Evolutionary conservation across 176 grass and related monocot species (phyloP).

Genomic region (Cenchrus fungigraminus): DNA sequence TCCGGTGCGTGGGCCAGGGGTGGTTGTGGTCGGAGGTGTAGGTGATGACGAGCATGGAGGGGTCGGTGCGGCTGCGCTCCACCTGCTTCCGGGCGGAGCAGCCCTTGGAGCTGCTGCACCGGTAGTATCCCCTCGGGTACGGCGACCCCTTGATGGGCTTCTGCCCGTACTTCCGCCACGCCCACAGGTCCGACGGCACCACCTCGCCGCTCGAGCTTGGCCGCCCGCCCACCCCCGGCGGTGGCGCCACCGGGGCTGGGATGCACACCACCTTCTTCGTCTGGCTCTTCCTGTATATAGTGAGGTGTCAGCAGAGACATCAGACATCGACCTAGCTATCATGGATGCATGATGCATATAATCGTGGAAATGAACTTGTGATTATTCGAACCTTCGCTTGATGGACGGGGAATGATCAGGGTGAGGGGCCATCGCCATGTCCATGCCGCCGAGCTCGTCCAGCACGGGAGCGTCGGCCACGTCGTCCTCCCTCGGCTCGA

Average conservation of each 20-base stretch:
- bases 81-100: conserved; percentile 98
- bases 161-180: conserved; percentile 97
- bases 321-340: no score
- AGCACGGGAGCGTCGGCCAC: conserved; percentile 1
- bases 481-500: conserved; percentile 5
- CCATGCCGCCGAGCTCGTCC: conserved; percentile 21
- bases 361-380: background rate
- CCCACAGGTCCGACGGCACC: conserved; percentile 96
- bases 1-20: conserved; percentile 93
- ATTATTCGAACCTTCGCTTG: conserved; percentile 36
- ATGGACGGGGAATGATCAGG: conserved; percentile 9
- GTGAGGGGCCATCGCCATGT: conserved; percentile 29
- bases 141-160: conserved; percentile 98
- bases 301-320: background rate
- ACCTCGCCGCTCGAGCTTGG: conserved; percentile 70
- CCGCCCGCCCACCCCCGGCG: conserved; percentile 41
- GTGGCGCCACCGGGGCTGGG: conserved; percentile 62
- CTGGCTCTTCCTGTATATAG: conserved; percentile 60
- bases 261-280: conserved; percentile 96
- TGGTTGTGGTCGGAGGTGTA: conserved; percentile 99
- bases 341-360: background rate
- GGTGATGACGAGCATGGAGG: conserved; percentile 95
- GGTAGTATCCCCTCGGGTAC: conserved; percentile 95
- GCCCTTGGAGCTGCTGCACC: conserved; percentile 97
- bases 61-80: conserved; percentile 97